Evolutionary conservation across 2,329 filamentous ascomycete species (phyloP), one percentile per base, ranked within the genome.

Genomic region (Lecanicillium sp.): DNA sequence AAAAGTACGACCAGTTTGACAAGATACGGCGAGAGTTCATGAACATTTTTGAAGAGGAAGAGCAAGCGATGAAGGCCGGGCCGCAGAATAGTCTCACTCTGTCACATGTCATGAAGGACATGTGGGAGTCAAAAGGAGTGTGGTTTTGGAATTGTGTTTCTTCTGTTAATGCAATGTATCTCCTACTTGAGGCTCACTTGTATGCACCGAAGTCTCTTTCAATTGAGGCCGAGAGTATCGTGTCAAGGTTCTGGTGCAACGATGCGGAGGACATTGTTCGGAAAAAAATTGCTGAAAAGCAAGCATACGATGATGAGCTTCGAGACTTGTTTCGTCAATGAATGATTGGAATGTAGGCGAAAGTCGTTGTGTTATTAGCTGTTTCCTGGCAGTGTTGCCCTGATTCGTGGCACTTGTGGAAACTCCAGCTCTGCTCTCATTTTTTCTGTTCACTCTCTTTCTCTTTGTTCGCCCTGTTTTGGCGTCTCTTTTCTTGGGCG

Each of bases 111-210:
- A 47, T 48, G 43, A 33, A 45, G 16, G 37, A 47, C 13, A 45
- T 42, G 36, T 50, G 43, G 45, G 25, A 45, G 13, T 43, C 44
- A 2, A 48, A 48, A 38, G 44, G 43, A 36, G 42, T 43, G 25
- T 50, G 46, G 47, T 48, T 48, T 35, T 50, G 46, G 48, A 32
- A 36, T 37, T 31, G 41, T 16, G 16, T 45, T 14, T 38, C 38
- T 5, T 43, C 41, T 16, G 32, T 42, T 9, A 43, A 47, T 38
- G 42, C 43, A 7, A 43, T 42, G 40, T 47, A 43, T 30, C 38
- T 37, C 15, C 38, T 47, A 12, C 35, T 43, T 14, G 35, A 42
- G 18, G 35, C n/a, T n/a, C 42, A 46, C 37, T 29, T 44, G n/a
- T 39, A 16, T 16, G 42, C 42, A 16, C 32, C 37, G 16, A 22